A percentile compares a stretch with the other conserved stretches of the same genome.
phyloP scores from a whole-genome alignment of 108 stramenopile genomes.

The Pseudonitzschia delicatissima region DNA sequence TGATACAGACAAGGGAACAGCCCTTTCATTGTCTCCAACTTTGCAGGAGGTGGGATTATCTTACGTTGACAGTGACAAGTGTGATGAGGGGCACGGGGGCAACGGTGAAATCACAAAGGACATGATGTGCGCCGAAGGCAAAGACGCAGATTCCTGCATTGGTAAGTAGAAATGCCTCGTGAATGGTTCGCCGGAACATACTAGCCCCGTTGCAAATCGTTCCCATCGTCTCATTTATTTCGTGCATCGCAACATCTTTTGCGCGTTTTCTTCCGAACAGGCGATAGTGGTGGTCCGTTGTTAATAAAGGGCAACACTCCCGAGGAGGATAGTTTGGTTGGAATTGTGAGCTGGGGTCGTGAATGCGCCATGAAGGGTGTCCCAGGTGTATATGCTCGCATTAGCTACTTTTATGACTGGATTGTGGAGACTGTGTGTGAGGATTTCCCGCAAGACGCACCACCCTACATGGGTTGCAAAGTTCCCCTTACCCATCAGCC shows the following conservation, averaged over 20 bases:
- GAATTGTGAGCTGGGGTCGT: slow-evolving; percentile 38
- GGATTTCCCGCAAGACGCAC: slow-evolving; percentile 26
- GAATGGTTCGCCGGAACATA: too few species aligned
- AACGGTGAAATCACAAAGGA: slow-evolving; percentile 4
- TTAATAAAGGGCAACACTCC: slow-evolving; percentile 12
- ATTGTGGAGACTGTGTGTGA: slow-evolving; percentile 50
- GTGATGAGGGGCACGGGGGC: slow-evolving; percentile 22
- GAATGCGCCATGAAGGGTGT: slow-evolving; percentile 25
- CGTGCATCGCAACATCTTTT: too few species aligned
- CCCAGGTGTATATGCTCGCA: slow-evolving; percentile 44
- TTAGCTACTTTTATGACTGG: slow-evolving; percentile 59
- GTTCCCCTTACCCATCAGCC: neutral
- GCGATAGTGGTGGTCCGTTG: slow-evolving; percentile 50
- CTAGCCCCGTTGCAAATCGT: too few species aligned
- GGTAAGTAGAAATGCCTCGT: neutral
- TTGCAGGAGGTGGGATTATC: slow-evolving; percentile 34
- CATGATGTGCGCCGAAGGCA: slow-evolving; percentile 12
- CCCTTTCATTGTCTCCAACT: neutral
- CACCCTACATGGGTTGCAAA: slow-evolving; percentile 21
- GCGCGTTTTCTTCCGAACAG: neutral
- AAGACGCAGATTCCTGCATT: slow-evolving; percentile 7
- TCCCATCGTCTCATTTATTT: too few species aligned
- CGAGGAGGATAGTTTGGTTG: slow-evolving; percentile 31
- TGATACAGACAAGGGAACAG: slow-evolving; percentile 16
- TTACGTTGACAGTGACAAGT: slow-evolving; percentile 35